Conservation (phyloP, 2,329 filamentous ascomycete species). For the Colletotrichum cordylinicola region DNA sequence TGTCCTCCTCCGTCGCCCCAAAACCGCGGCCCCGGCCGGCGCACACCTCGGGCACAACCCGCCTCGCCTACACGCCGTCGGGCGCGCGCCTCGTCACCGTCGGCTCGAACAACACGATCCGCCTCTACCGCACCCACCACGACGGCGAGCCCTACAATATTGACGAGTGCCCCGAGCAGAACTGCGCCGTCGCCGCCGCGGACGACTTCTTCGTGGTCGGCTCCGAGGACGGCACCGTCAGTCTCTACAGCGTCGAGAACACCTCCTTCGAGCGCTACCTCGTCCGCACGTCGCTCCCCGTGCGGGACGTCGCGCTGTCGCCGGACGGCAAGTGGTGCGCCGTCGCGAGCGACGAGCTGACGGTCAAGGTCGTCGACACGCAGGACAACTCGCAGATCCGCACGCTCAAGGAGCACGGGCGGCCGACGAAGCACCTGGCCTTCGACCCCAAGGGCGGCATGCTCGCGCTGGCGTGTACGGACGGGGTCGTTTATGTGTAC, state of each 20-base stretch:
- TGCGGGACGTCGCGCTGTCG: slow-evolving; percentile 85
- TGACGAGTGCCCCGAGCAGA: slow-evolving; percentile 88
- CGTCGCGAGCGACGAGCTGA: slow-evolving; percentile 94
- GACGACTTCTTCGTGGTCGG: slow-evolving; percentile 87
- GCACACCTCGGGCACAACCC: slow-evolving; percentile 86
- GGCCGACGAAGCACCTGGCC: slow-evolving; percentile 88
- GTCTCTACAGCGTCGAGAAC: slow-evolving; percentile 82
- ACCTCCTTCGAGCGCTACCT: slow-evolving; percentile 82
- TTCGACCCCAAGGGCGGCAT: slow-evolving; percentile 83
- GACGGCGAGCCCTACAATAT: slow-evolving; percentile 93
- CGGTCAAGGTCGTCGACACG: slow-evolving; percentile 86
- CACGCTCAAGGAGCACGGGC: slow-evolving; percentile 81
- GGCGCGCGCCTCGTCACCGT: slow-evolving; percentile 88
- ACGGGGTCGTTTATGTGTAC: slow-evolving; percentile 91
- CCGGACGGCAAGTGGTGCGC: slow-evolving; percentile 86
- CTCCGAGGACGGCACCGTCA: slow-evolving; percentile 95
- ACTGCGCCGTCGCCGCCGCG: slow-evolving; percentile 76
- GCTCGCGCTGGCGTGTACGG: slow-evolving; percentile 82
- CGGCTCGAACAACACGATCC: slow-evolving; percentile 91
- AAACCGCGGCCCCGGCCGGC: slow-evolving; percentile 70
- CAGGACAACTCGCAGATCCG: slow-evolving; percentile 78
- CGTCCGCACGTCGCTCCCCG: slow-evolving; percentile 81
- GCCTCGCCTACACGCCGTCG: slow-evolving; percentile 87
- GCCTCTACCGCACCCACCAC: slow-evolving; percentile 89
- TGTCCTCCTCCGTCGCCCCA: slow-evolving; percentile 42